Conservation (phyloP, 164 flowering plant species). For the Chloranthus sessilifolius region DNA sequence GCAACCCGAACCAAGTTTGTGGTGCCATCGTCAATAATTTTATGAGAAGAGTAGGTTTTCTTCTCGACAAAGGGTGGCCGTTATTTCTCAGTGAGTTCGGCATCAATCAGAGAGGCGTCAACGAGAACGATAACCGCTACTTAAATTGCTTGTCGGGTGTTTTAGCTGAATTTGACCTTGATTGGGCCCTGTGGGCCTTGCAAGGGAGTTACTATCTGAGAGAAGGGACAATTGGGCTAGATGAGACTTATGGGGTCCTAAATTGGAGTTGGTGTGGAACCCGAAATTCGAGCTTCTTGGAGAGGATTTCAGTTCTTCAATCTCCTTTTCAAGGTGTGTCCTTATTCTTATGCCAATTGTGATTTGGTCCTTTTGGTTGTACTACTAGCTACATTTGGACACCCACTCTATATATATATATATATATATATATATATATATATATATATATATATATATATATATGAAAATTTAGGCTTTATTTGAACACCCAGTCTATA, state of each 20-base stretch:
- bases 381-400: too few species aligned
- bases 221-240: slow-evolving; percentile 50
- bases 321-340: slow-evolving; percentile 57
- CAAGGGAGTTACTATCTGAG: slow-evolving; percentile 73
- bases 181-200: slow-evolving; percentile 78
- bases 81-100: slow-evolving; percentile 82
- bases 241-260: slow-evolving; percentile 58
- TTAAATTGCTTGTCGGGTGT: slow-evolving; percentile 60
- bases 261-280: slow-evolving; percentile 46
- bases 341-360: not conserved
- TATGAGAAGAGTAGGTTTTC: slow-evolving; percentile 42
- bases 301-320: slow-evolving; percentile 48
- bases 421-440: too few species aligned
- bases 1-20: slow-evolving; percentile 66
- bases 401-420: too few species aligned
- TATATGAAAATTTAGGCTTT: too few species aligned
- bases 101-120: slow-evolving; percentile 55
- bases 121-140: slow-evolving; percentile 70
- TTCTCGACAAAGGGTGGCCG: slow-evolving; percentile 64
- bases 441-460: too few species aligned
- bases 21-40: slow-evolving; percentile 29
- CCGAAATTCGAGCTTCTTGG: slow-evolving; percentile 47
- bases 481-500: too few species aligned
- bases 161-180: slow-evolving; percentile 72
- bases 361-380: too few species aligned